Base-by-base conservation (phyloP, 1,284 basidiomycete genomes). In the Austropuccinia psidii region DNA sequence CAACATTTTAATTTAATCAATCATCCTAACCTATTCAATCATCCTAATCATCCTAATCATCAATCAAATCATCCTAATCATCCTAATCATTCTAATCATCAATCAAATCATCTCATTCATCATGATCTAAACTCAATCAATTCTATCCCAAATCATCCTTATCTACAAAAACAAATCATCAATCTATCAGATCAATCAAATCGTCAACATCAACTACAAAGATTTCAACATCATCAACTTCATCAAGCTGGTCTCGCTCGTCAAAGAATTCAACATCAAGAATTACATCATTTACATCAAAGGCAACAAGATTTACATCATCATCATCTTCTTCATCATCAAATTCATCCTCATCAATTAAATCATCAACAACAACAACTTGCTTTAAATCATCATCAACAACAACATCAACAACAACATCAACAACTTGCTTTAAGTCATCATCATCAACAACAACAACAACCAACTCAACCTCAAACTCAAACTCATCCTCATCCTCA, bases 331-430 rank as follows among this genome's bases (percentile, higher is more conserved):
- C 31, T n/a, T n/a, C 58, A 41, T 15, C 58, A 21, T 39, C 58
- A n/a, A 21, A 8, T 57, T 57, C 54, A 50, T 24, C 58, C 37
- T 35, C 58, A 61, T 24, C 31, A 37, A 33, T 9, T n/a, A 41
- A 31, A 39, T 39, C 37, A 35, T 31, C 37, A 37, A n/a, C 33
- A 41, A 41, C 58, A 61, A 27, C 33, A 41, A 61, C 27, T 21
- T 47, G n/a, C 24, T 65, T 35, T 43, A 65, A 65, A 47, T 35
- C 31, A 64, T 27, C 21, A 24, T 64, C 21, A 33, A 19, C 50
- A 37, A 19, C 70, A 73, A n/a, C 60, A 47, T 31, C 68, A 70
- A 45, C 57, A 60, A 60, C 57, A 60, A 39, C 37, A 37, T 8
- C 61, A 64, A 47, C 41, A 41, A 45, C 60, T 49, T 17, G 31